Evolutionary conservation across 352 stramenopile genomes (phyloP), one percentile per base, ranked within the genome.

Genomic region (Pythium pectinolyticum): DNA sequence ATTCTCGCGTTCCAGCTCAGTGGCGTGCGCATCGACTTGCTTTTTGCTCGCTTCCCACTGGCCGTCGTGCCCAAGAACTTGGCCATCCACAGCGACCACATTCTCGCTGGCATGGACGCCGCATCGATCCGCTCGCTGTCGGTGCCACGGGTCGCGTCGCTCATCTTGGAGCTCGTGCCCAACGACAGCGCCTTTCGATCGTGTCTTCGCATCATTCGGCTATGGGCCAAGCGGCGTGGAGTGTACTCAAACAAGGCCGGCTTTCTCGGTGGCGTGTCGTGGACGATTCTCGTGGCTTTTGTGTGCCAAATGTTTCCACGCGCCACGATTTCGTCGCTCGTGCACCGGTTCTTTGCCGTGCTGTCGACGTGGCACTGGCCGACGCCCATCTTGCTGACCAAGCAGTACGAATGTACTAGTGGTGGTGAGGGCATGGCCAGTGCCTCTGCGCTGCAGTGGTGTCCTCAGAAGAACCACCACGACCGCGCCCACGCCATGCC

Each of bases 261-360:
- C 4, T 96, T 85, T 34, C 70, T 96, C 1, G 85, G 87, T 8
- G 87, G 87, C 41, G 84, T 94, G 30, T 93, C 84, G 35, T 96
- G 85, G 85, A 88, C 82, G n/a, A 72, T 96, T 30, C 69, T 96
- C 6, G 87, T 93, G 10, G 88, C 84, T 5, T 93, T 94, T 48
- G 72, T 94, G 17, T 96, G 85, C 49, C 87, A 96, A 80, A 88
- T 94, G 81, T 90, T 93, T 54, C 87, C 85, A 2, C 83, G 85
- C 45, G 87, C 85, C 3, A 86, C 77, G 27, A 77, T 90, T 46
- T 86, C 82, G 37, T 77, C 74, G 9, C 57, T 93, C 9, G 74
- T 94, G 55, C 80, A 94, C 60, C 80, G 78, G 1, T 94, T 96
- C 69, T 96, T 96, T 61, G 78, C 73, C 4, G 73, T 96, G 10